Percentiles rank a stretch among this genome's conserved stretches.
Conservation (phyloP, 257 asterid genomes). For the Schizonepeta tenuifolia region DNA sequence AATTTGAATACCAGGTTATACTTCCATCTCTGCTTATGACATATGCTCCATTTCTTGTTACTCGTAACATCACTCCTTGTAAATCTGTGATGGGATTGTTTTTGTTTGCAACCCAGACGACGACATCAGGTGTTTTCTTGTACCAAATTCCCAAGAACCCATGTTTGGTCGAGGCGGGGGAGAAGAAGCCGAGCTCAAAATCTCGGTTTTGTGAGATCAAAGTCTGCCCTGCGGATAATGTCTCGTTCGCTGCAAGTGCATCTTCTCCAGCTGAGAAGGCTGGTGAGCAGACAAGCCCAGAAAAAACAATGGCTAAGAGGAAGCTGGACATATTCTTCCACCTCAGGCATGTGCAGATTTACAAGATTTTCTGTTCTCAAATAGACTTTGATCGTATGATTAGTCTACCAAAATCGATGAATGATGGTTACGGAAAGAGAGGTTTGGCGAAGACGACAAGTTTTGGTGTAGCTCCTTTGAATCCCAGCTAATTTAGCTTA, state of each 20-base stretch:
- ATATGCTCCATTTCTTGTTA: neutral
- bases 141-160: conserved; percentile 27
- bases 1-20: conserved; percentile 17
- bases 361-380: neutral
- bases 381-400: neutral
- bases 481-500: too few species aligned
- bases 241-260: neutral
- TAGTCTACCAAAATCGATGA: too few species aligned
- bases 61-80: neutral
- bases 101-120: conserved; percentile 31
- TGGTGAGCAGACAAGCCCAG: neutral
- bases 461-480: too few species aligned
- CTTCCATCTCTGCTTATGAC: neutral
- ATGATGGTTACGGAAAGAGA: too few species aligned
- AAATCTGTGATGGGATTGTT: neutral
- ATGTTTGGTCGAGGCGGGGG: neutral
- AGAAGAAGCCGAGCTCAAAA: conserved; percentile 29
- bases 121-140: conserved; percentile 3
- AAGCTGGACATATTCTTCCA: neutral
- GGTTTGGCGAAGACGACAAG: too few species aligned
- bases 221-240: neutral
- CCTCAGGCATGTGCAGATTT: neutral
- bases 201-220: conserved; percentile 10
- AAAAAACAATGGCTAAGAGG: neutral
- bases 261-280: neutral